Evolutionary conservation across 2,329 filamentous ascomycete species (phyloP), one percentile per base, ranked within the genome.

Genomic region (Alternaria sp.): DNA sequence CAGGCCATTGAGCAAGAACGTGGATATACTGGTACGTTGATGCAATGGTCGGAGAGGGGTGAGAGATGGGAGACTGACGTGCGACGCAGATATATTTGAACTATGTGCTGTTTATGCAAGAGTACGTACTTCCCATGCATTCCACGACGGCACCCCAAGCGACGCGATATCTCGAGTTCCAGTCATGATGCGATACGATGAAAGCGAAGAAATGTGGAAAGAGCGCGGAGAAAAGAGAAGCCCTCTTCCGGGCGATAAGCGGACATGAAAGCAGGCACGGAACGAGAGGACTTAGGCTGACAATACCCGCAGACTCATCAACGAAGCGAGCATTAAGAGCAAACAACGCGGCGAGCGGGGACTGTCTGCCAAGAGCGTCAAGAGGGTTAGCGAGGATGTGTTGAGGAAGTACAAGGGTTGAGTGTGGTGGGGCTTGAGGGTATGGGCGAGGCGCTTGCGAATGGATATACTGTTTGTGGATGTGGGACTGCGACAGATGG

Each of bases 1-100:
- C 67, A 89, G 90, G 76, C 91, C 87, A 68, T 81, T 97, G 67
- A 93, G 90, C 83, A 96, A 93, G 80, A 94, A 96, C 80, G 91
- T 90, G 28, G 94, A 97, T 80, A 89, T 96, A 61, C 84, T 95
- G 82, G 93, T 96, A 81, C 64, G 87, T 72, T 45, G 15, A 47
- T 6, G 6, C 5, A 4, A 7, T 21, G n/a, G n/a, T n/a, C n/a
- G n/a, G n/a, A n/a, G n/a, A n/a, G n/a, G n/a, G n/a, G n/a, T n/a
- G n/a, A n/a, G n/a, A 45, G 23, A 4, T 8, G 12, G 2, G 2
- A 19, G n/a, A 13, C 25, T 57, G 10, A 54, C n/a, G 2, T 51
- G 45, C 13, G 5, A n/a, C 5, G 30, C 69, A 96, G 93, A 90
- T 96, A 66, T 96, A 92, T 73, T 85, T 97, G 61, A 89, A 96